Conservation (phyloP, 306 rosid genomes). For the Medicago truncatula region MtrunA17r5.0-ANR NC_053045.1:42378001-42378500, state of each 20-base stretch:
- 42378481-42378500: constrained; percentile 96
- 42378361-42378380: constrained; percentile 19
- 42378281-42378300: constrained; percentile 99
- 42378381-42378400: constrained; percentile 16
- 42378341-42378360: neutral
- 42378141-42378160: constrained; percentile 33
- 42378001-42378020: constrained; percentile 4
- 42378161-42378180: constrained; percentile 95
- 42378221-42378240: constrained; percentile 98
- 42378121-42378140: constrained; percentile 5
- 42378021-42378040: constrained; percentile 5
- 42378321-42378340: constrained; percentile 13
- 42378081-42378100: neutral
- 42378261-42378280: constrained; percentile 87
- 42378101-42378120: constrained; percentile 19
- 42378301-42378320: constrained; percentile 46
- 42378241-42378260: constrained; percentile 97
- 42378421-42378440: constrained; percentile 97
- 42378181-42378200: constrained; percentile 93
- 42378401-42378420: constrained; percentile 87
- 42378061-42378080: neutral
- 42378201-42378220: constrained; percentile 80
- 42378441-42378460: constrained; percentile 97
- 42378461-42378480: constrained; percentile 91
- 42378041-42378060: neutral